Base-by-base conservation (phyloP, 2,329 filamentous ascomycete genomes). In the Fusarium compactum region DNA sequence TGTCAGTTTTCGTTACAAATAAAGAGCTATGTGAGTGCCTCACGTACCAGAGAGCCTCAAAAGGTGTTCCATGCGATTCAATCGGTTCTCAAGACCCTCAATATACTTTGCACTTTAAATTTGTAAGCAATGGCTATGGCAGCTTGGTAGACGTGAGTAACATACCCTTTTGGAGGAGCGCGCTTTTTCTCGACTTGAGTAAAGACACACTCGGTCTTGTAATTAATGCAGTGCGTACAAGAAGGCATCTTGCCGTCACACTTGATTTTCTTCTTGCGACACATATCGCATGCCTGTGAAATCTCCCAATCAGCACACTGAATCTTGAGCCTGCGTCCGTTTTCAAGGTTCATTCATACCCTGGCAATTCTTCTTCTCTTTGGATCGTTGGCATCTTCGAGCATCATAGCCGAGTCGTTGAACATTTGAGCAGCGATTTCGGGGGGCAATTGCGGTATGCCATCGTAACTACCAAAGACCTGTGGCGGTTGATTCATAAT, bases 131-230 rank as follows among this genome's bases (percentile, higher is more conserved):
- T 40, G 14, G 30, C 44, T 34, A 54, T 44, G 30, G 24, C 32
- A n/a, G 15, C 12, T 27, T 25, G 16, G n/a, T 6, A 25, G 25
- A 25, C 16, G 30, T 40, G 38, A 51, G 32, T 38, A 53, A 24
- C 56, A 87, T 87, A 97, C 94, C 96, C 95, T 85, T 98, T 99
- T 2, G 95, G 96, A 56, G 96, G 95, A 80, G 92, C 96, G 63
- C 96, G 89, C 86, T 99, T 99, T 90, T 99, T 99, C 84, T 99
- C 96, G 40, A 98, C 95, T 79, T 97, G 94, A 1, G 96, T 98
- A 78, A 98, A 98, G 74, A 97, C 89, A 80, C 95, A 99, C 76
- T 97, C 94, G 8, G 95, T 98, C 86, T 98, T 98, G 85, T 98
- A 98, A 80, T 98, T 98, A 80, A 92, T 92, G 80, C 95, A 99